These are phyloP conservation scores for Irpex lacteus DNA, from an alignment of 1,284 basidiomycete genomes.

Conservation along the genomic window DNA sequence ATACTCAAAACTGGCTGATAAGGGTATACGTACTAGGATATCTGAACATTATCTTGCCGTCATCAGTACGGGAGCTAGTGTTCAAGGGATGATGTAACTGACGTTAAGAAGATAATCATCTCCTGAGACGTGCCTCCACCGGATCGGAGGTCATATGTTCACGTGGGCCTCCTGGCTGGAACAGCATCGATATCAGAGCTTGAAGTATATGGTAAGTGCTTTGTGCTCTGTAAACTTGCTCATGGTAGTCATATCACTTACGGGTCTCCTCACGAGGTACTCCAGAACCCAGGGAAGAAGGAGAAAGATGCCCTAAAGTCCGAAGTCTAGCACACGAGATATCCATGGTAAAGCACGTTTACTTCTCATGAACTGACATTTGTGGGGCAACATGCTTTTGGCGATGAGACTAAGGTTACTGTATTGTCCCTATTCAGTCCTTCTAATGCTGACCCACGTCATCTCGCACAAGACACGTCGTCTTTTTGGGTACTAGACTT, in stretches of 20 bases:
- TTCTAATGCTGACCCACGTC: background rate
- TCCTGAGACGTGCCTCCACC: background rate
- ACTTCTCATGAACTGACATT: conserved; percentile 1
- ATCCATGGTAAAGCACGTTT: no score
- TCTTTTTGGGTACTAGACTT: background rate
- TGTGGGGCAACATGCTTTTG: background rate
- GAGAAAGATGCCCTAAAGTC: background rate
- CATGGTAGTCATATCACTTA: background rate
- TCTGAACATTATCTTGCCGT: no score
- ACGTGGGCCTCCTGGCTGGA: background rate
- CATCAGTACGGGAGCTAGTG: no score
- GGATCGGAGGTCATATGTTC: background rate
- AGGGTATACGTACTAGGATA: no score
- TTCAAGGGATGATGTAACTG: no score
- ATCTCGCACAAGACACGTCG: background rate
- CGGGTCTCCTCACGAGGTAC: background rate
- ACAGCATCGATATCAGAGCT: background rate
- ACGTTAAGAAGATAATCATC: background rate
- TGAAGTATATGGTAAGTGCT: background rate
- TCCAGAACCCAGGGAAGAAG: background rate
- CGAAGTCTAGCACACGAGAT: background rate
- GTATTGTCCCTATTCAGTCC: background rate
- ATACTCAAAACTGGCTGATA: no score
- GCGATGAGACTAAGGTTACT: background rate
- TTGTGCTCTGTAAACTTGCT: background rate